Evolutionary conservation across 345 rosid genomes (phyloP), one percentile per base, ranked within the genome.

Genomic region (Brassica incana): DNA sequence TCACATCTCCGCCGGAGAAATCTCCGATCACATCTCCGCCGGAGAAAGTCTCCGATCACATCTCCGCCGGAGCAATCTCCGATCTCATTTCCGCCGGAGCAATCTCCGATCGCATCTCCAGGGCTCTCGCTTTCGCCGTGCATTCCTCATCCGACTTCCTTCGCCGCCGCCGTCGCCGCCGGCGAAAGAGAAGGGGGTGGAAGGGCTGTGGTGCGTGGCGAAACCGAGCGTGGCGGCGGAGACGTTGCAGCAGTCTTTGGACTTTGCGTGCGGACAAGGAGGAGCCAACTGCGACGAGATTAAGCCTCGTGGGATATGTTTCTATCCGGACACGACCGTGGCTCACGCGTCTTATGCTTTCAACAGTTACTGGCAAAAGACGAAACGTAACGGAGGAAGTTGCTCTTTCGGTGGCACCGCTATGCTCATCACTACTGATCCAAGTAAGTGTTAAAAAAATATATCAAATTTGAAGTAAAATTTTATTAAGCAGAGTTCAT

Each of bases 291-390:
- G 95, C 67, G 86, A 84, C 43, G 93, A 85, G 79, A 87, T 89
- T 3, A 75, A 60, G 80, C 87, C 93, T 6, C 65, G 74, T 0
- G 91, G 95, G 48, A 89, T 81, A 76, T 90, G 95, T 82, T 90
- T 79, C 74, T 40, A 85, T 7, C 95, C 95, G 1, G 87, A 88
- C 18, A 86, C 88, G 8, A 77, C 82, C 20, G 75, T 88, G 74
- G 91, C 95, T 35, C 95, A 90, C 45, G 92, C 95, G 0, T 90
- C 95, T 54, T 90, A 82, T 80, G 95, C 95, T 68, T 87, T 88
- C 83, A 89, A 88, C 60, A 87, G 88, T 76, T 90, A 89, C 72
- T 89, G 93, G 95, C 95, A 88, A 65, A 89, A 85, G 82, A 90
- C 73, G 62, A 90, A 89, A 74, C 80, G 89, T 81, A 72, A 65